Evolutionary conservation across 805 yeast species (phyloP).

Genomic region (Candida hungchunana): DNA sequence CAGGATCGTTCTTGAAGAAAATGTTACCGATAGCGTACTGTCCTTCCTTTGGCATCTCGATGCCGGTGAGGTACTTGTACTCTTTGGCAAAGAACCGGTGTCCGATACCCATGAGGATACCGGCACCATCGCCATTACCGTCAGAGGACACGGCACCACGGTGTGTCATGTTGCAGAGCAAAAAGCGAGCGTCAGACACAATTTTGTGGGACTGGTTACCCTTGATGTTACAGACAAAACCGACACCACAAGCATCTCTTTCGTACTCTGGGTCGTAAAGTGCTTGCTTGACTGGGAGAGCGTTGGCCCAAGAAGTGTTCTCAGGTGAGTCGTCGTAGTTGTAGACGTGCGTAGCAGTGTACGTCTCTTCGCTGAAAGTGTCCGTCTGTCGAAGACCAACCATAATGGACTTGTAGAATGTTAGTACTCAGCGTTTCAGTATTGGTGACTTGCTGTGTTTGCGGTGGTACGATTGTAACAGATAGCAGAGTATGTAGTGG

Average conservation of each 20-base stretch:
- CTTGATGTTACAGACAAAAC: conserved; percentile 92
- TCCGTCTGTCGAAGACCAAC: conserved; percentile 15
- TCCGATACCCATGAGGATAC: conserved; percentile 89
- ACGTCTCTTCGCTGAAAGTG: conserved; percentile 12
- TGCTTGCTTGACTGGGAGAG: conserved; percentile 83
- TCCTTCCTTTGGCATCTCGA: conserved; percentile 70
- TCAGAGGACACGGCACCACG: conserved; percentile 97
- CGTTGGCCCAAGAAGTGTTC: conserved; percentile 88
- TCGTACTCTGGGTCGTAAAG: conserved; percentile 91
- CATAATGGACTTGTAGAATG: conserved; percentile 2
- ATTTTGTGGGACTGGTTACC: conserved; percentile 86
- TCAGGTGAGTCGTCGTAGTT: conserved; percentile 70
- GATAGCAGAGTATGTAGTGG: neutral
- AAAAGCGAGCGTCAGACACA: conserved; percentile 80
- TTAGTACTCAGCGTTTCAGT: neutral
- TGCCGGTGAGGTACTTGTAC: conserved; percentile 63
- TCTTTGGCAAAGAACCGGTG: conserved; percentile 84
- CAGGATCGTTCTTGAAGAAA: conserved; percentile 82
- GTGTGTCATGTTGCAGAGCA: conserved; percentile 96
- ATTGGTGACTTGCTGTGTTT: neutral
- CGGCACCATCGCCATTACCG: conserved; percentile 99
- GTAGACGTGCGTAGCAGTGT: conserved; percentile 18
- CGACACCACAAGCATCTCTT: conserved; percentile 98
- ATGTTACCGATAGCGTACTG: conserved; percentile 95
- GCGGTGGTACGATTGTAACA: neutral